Conservation (phyloP, 108 stramenopile species). For the Fragilaria radians region DNA sequence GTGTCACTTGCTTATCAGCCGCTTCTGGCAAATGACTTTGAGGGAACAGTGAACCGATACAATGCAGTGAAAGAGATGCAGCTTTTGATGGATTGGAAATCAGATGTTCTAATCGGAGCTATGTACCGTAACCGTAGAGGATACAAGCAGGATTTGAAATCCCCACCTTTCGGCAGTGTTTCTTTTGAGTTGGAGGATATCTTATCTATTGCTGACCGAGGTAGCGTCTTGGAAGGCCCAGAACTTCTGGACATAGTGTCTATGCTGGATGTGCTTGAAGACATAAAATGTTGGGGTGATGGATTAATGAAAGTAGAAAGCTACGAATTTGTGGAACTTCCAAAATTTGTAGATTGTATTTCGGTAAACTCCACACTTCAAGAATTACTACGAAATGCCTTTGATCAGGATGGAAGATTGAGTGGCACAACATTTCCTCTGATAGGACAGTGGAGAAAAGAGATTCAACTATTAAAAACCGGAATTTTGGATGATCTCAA, state of each 20-base stretch:
- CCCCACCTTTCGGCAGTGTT: slow-evolving; percentile 43
- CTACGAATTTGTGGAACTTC: slow-evolving; percentile 40
- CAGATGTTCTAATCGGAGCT: slow-evolving; percentile 14
- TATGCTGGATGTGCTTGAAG: slow-evolving; percentile 47
- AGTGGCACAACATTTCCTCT: slow-evolving; percentile 61
- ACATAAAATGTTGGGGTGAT: slow-evolving; percentile 46
- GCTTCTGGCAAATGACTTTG: slow-evolving; percentile 33
- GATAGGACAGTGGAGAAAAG: slow-evolving; percentile 49
- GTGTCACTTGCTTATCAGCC: slow-evolving; percentile 4
- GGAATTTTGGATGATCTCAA: slow-evolving; percentile 60
- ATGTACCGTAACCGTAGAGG: slow-evolving; percentile 30
- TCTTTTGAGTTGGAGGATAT: slow-evolving; percentile 52
- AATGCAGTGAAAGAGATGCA: slow-evolving; percentile 68
- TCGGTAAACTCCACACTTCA: slow-evolving; percentile 47
- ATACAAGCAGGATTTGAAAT: slow-evolving; percentile 32
- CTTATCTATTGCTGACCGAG: slow-evolving; percentile 38
- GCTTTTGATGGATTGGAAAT: slow-evolving; percentile 24
- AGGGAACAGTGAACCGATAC: slow-evolving; percentile 53
- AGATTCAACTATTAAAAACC: slow-evolving; percentile 42
- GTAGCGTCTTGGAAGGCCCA: slow-evolving; percentile 54
- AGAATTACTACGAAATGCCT: slow-evolving; percentile 54
- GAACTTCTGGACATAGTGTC: slow-evolving; percentile 52
- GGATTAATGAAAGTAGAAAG: slow-evolving; percentile 25
- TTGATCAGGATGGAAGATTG: slow-evolving; percentile 52
- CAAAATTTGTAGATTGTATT: slow-evolving; percentile 38